These are phyloP conservation scores for Conticribra weissflogii DNA, from an alignment of 108 stramenopile species.

Conservation along the genomic window DNA sequence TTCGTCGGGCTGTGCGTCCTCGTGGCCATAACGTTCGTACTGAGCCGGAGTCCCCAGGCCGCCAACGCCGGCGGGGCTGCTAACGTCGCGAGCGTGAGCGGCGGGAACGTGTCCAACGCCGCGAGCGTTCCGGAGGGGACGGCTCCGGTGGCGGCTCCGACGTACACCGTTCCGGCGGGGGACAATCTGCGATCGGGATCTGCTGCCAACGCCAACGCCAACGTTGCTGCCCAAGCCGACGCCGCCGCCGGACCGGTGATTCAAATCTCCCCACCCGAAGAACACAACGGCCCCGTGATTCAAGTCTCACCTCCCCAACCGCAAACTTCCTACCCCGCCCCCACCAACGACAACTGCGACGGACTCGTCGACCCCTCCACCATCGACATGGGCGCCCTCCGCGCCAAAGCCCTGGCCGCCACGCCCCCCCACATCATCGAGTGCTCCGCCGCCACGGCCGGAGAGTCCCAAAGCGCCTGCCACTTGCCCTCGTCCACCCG, in stretches of 20 bases:
- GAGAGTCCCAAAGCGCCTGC: slow-evolving; percentile 92
- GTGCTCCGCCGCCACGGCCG: slow-evolving; percentile 88
- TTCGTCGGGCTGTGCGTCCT: slow-evolving; percentile 86
- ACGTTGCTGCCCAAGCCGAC: slow-evolving; percentile 14
- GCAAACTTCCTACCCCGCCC: slow-evolving; percentile 13
- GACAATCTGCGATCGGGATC: too few species aligned
- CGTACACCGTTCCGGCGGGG: slow-evolving; percentile 19
- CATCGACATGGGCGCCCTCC: slow-evolving; percentile 78
- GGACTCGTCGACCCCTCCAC: slow-evolving; percentile 30
- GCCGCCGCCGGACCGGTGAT: slow-evolving; percentile 30
- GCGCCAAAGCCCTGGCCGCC: slow-evolving; percentile 71
- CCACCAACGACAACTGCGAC: slow-evolving; percentile 34
- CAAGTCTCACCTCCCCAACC: neutral
- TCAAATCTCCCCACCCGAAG: slow-evolving; percentile 1
- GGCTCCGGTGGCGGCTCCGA: slow-evolving; percentile 9
- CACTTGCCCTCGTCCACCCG: slow-evolving; percentile 88
- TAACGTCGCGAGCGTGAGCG: neutral
- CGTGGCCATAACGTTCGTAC: slow-evolving; percentile 85
- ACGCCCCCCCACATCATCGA: slow-evolving; percentile 98
- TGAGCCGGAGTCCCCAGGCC: slow-evolving; percentile 66
- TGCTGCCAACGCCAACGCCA: slow-evolving; percentile 19
- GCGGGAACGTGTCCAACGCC: neutral
- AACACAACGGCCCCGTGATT: slow-evolving; percentile 13
- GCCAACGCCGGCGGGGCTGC: neutral
- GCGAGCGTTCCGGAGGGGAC: slow-evolving; percentile 26